Base-by-base conservation (phyloP, 2,329 filamentous ascomycete species). In the Colletotrichum sp. region DNA sequence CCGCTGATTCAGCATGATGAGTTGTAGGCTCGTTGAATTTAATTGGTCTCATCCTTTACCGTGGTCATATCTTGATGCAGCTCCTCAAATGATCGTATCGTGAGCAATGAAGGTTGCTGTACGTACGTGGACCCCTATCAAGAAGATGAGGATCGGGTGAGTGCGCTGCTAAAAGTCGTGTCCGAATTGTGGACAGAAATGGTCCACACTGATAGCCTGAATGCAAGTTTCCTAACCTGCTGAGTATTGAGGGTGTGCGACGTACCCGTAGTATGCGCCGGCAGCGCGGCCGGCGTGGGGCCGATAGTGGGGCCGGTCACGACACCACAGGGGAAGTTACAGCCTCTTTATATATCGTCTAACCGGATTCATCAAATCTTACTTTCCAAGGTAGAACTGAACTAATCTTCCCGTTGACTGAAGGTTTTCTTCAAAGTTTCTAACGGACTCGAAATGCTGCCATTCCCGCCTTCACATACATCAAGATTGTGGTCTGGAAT, bases 31-130 rank as follows among this genome's bases (percentile, higher is more conserved):
- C 13, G 3, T n/a, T 48, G 43, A 52, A 21, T 52, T 43, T 4
- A 0, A 48, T 2, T 48, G n/a, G 43, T 48, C 5, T 21, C n/a
- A 21, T 48, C 3, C n/a, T 4, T 21, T 0, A 48, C 2, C 2
- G 4, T 48, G 8, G 43, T 21, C 6, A 28, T 28, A 28, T 28
- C 43, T 48, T 10, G 43, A 21, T 48, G n/a, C 43, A 2, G 18
- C 9, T 48, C 43, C 10, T 7, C 6, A 21, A 21, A 48, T 48
- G 18, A n/a, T 48, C 18, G 10, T 1, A 48, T 2, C 18, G 18
- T 4, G 3, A 3, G 3, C 6, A 13, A 21, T 48, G 5, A 48
- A 21, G 10, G 36, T 39, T 39, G 14, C 1, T 39, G 36, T 39
- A 39, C 36, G 7, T 2, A 39, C 34, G 7, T 2, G 7, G 34